phyloP scores from a whole-genome alignment of 352 stramenopile genomes.

The Globisporangium polare region DNA sequence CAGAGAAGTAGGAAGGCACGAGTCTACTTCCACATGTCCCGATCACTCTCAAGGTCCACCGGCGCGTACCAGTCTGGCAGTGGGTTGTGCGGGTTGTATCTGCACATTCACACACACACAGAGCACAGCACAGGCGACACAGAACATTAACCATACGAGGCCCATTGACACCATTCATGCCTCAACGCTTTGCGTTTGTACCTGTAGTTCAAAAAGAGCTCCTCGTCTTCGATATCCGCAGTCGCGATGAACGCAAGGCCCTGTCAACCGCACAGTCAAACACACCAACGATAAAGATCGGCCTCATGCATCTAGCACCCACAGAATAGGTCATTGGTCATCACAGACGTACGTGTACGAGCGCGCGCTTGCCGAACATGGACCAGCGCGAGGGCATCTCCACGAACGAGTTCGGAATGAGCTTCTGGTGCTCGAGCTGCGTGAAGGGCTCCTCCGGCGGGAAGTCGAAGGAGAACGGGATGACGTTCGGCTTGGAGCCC shows the following conservation, averaged over 20 bases:
- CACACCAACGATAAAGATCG: too few relatives aligned
- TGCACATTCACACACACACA: conserved; percentile 13
- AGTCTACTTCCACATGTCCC: conserved; percentile 75
- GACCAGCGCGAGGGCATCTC: conserved; percentile 71
- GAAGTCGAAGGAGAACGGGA: conserved; percentile 83
- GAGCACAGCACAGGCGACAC: too few relatives aligned
- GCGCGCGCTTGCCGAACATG: conserved; percentile 82
- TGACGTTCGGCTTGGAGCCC: conserved; percentile 65
- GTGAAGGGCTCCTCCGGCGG: conserved; percentile 74
- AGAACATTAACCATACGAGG: too few relatives aligned
- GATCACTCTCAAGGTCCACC: conserved; percentile 75
- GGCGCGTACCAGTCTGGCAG: conserved; percentile 82
- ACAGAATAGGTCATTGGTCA: too few relatives aligned
- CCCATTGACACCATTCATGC: too few relatives aligned
- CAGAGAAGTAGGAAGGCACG: background rate
- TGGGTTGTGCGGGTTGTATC: conserved; percentile 73
- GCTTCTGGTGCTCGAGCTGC: conserved; percentile 40
- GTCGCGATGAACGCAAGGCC: conserved; percentile 73
- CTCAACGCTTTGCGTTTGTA: too few relatives aligned
- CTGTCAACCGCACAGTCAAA: too few relatives aligned
- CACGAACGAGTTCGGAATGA: conserved; percentile 84
- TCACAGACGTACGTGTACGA: conserved; percentile 88
- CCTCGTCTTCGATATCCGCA: conserved; percentile 77
- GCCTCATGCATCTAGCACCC: too few relatives aligned
- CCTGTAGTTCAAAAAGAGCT: conserved; percentile 84